A percentile compares a stretch with the other conserved stretches of the same genome.
phyloP scores from a whole-genome alignment of 345 rosid genomes.

The Eucalyptus curtisii region DNA sequence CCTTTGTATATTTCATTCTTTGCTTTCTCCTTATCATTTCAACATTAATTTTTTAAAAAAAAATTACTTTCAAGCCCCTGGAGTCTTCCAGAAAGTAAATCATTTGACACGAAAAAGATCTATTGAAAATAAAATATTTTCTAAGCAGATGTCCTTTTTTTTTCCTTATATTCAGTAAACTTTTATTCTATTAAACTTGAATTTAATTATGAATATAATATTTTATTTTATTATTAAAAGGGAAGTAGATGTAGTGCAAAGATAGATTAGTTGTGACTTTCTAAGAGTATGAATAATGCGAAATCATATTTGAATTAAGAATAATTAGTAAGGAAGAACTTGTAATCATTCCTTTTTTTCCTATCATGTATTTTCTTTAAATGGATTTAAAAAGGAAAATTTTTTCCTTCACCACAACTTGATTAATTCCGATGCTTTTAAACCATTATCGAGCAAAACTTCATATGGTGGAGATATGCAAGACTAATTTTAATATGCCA shows the following conservation, averaged over 20 bases:
- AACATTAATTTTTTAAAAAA: background rate
- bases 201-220: background rate
- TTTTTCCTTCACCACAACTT: accelerated
- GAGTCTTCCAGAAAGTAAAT: background rate
- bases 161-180: background rate
- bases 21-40: background rate
- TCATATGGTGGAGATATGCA: accelerated
- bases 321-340: background rate
- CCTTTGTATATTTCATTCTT: background rate
- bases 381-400: background rate
- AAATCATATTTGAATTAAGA: background rate
- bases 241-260: background rate
- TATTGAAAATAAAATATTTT: background rate
- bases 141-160: background rate
- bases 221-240: background rate
- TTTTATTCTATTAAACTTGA: background rate
- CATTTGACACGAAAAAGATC: background rate
- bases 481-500: background rate
- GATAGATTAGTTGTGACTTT: background rate
- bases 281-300: background rate
- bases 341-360: accelerated
- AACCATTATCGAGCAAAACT: background rate
- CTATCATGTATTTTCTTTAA: background rate
- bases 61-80: background rate
- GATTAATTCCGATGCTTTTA: accelerated